phyloP scores from a whole-genome alignment of 352 stramenopile genomes.

The Globisporangium barbulae region DNA sequence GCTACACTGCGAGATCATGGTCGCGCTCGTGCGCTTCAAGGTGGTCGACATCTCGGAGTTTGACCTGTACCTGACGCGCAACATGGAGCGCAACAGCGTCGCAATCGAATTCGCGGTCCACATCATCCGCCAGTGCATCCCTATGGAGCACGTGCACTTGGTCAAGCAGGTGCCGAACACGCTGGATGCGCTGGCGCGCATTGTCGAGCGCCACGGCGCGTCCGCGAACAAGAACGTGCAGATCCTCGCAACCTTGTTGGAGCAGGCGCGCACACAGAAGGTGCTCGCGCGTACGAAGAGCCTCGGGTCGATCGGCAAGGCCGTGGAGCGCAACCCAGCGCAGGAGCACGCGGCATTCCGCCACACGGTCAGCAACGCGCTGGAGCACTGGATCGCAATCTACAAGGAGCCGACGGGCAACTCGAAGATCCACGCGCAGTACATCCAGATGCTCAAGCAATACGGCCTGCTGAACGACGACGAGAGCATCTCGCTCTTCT shows the following conservation, averaged over 20 bases:
- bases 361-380: constrained; percentile 88
- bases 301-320: constrained; percentile 46
- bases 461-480: constrained; percentile 95
- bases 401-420: constrained; percentile 91
- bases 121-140: constrained; percentile 91
- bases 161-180: constrained; percentile 92
- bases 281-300: constrained; percentile 34
- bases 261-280: constrained; percentile 73
- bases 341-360: constrained; percentile 81
- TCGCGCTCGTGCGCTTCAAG: constrained; percentile 94
- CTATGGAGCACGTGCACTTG: constrained; percentile 91
- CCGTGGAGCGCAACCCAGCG: constrained; percentile 41
- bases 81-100: constrained; percentile 93
- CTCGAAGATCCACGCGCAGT: constrained; percentile 96
- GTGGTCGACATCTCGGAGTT: constrained; percentile 92
- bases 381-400: constrained; percentile 98
- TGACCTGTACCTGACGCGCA: constrained; percentile 93
- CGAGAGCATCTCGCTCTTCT: constrained; percentile 97
- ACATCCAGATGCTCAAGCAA: constrained; percentile 96
- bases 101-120: constrained; percentile 97
- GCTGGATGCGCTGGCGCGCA: constrained; percentile 87
- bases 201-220: constrained; percentile 78
- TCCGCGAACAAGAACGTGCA: constrained; percentile 85
- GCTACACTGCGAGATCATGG: constrained; percentile 94
- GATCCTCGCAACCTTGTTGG: constrained; percentile 72